Evolutionary conservation across 202 grass and related monocot genomes (phyloP).

Genomic region (Setaria italica): DNA sequence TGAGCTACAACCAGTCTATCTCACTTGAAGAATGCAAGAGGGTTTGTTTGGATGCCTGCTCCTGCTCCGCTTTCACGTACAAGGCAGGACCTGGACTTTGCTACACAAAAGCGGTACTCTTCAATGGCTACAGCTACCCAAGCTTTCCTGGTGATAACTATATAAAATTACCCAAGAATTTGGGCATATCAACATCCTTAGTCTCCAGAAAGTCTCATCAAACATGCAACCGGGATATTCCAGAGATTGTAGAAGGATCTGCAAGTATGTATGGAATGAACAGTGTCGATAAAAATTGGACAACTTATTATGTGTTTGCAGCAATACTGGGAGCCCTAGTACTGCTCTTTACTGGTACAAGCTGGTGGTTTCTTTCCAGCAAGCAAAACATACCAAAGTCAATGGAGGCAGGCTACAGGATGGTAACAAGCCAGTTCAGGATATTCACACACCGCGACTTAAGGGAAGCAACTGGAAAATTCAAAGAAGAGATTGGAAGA

Average conservation of each 20-base stretch:
- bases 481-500: conserved; percentile 85
- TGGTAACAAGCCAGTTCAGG: conserved; percentile 73
- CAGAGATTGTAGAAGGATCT: conserved; percentile 46
- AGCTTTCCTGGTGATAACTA: conserved; percentile 59
- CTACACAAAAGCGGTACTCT: conserved; percentile 67
- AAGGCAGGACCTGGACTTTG: conserved; percentile 49
- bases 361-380: conserved; percentile 77
- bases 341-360: conserved; percentile 54
- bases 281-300: conserved; percentile 50
- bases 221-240: conserved; percentile 41
- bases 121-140: conserved; percentile 66
- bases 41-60: conserved; percentile 53
- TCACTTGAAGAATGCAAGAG: conserved; percentile 59
- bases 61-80: conserved; percentile 64
- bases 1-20: conserved; percentile 21
- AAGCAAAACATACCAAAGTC: conserved; percentile 64
- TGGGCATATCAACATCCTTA: conserved; percentile 25
- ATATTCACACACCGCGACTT: conserved; percentile 67
- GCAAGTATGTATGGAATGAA: conserved; percentile 57
- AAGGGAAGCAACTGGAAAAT: conserved; percentile 71
- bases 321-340: conserved; percentile 60
- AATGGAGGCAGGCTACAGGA: conserved; percentile 73
- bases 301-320: conserved; percentile 61
- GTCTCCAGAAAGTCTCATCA: conserved; percentile 42
- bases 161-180: conserved; percentile 66